Evolutionary conservation across 1,284 basidiomycete genomes (phyloP).

Genomic region (Moesziomyces parantarcticus): DNA sequence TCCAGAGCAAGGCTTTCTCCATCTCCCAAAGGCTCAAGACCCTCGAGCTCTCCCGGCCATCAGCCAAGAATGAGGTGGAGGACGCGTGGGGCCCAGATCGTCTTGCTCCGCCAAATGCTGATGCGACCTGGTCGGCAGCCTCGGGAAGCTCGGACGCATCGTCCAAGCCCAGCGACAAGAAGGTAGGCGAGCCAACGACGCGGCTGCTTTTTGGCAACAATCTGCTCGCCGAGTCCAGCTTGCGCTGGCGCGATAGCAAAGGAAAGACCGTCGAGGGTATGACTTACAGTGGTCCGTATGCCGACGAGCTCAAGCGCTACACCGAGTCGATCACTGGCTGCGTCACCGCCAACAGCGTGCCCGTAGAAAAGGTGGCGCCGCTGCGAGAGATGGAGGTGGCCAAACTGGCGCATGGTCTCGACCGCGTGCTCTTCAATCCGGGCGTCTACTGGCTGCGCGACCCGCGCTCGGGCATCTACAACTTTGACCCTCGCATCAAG

Average conservation of each 20-base stretch:
- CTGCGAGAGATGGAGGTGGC: constrained; percentile 72
- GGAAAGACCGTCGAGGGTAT: constrained; percentile 14
- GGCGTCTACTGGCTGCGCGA: constrained; percentile 93
- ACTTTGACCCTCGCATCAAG: constrained; percentile 80
- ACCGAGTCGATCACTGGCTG: constrained; percentile 35
- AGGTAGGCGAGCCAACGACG: constrained; percentile 19
- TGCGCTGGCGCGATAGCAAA: constrained; percentile 32
- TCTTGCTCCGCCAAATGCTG: constrained; percentile 8
- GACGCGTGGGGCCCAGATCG: constrained; percentile 40
- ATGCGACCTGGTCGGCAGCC: constrained; percentile 16
- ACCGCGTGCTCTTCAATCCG: constrained; percentile 73
- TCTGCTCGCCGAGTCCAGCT: constrained; percentile 16
- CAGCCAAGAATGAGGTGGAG: constrained; percentile 5
- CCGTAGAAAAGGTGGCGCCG: constrained; percentile 49
- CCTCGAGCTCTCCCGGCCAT: constrained; percentile 6
- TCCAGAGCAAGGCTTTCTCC: constrained; percentile 32
- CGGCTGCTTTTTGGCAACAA: constrained; percentile 26
- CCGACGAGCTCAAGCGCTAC: constrained; percentile 25
- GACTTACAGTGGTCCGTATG: constrained; percentile 22
- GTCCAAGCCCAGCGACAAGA: constrained; percentile 13
- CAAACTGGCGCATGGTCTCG: constrained; percentile 79
- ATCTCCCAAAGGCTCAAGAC: constrained; percentile 37
- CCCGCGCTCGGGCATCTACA: constrained; percentile 85
- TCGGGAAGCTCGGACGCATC: constrained; percentile 1
- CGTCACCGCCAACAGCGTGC: constrained; percentile 17